These are phyloP conservation scores for Kodamaea laetipori DNA, from an alignment of 805 yeast species.

Conservation along the genomic window DNA sequence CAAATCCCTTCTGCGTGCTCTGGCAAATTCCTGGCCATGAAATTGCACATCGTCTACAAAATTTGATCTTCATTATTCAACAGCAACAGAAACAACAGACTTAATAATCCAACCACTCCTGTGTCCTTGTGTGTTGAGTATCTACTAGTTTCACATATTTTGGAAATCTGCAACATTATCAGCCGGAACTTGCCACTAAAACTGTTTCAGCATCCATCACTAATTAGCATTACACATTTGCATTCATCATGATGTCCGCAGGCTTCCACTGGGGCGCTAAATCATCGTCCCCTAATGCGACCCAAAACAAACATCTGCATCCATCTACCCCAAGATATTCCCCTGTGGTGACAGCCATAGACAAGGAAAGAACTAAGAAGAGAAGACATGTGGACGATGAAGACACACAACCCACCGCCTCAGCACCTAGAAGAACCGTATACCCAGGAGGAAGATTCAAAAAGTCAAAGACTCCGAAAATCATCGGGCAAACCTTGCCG, in stretches of 20 bases:
- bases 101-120: no score
- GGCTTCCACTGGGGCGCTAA: constrained; percentile 33
- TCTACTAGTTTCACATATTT: no score
- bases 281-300: constrained; percentile 1
- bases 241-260: constrained; percentile 14
- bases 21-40: no score
- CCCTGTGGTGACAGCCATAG: constrained; percentile 11
- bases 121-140: no score
- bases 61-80: no score
- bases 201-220: no score
- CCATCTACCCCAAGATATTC: constrained; percentile 15
- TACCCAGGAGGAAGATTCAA: constrained; percentile 20
- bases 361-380: constrained; percentile 14
- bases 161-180: no score
- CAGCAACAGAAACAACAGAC: no score
- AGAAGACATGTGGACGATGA: constrained; percentile 21
- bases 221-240: background rate
- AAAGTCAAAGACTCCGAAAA: constrained; percentile 43
- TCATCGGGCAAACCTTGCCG: constrained; percentile 63
- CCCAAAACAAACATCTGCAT: constrained; percentile 6
- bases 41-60: no score
- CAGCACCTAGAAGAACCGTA: constrained; percentile 12
- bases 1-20: no score
- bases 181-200: no score
- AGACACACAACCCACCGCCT: constrained; percentile 5